Conservation (phyloP, 208 protist species). For the Entamoeba invadens region DNA sequence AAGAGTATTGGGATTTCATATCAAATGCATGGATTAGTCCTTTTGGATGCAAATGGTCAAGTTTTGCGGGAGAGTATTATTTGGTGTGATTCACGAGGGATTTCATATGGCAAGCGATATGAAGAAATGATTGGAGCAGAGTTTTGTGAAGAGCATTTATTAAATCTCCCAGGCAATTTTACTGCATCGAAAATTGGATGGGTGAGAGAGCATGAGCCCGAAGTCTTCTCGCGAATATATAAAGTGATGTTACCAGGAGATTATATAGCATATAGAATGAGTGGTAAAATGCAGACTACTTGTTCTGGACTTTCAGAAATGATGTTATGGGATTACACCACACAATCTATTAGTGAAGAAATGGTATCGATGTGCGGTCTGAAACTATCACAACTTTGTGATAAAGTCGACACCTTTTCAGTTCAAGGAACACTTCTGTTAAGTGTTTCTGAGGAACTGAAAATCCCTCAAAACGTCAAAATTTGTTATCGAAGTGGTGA, state of each 20-base stretch:
- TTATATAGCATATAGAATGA: neutral
- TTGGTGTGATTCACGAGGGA: neutral
- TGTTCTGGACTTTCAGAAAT: neutral
- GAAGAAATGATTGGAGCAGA: neutral
- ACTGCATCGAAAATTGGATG: neutral
- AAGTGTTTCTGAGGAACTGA: neutral
- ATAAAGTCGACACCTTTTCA: neutral
- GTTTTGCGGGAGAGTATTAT: neutral
- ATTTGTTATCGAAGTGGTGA: neutral
- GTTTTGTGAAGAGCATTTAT: neutral
- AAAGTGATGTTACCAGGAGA: neutral
- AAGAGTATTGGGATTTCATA: neutral
- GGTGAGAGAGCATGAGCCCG: neutral
- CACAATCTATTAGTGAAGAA: neutral
- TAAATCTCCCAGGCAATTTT: neutral
- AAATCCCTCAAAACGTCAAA: neutral
- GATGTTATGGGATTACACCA: neutral
- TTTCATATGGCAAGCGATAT: neutral
- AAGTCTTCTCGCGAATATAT: neutral
- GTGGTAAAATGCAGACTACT: neutral
- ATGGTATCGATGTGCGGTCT: neutral
- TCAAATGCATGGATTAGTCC: neutral
- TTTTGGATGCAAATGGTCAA: neutral
- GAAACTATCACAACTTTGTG: neutral
- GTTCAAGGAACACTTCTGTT: neutral